These are phyloP conservation scores for Epichloe scottii DNA, from an alignment of 2,329 filamentous ascomycete species.

Conservation along the genomic window DNA sequence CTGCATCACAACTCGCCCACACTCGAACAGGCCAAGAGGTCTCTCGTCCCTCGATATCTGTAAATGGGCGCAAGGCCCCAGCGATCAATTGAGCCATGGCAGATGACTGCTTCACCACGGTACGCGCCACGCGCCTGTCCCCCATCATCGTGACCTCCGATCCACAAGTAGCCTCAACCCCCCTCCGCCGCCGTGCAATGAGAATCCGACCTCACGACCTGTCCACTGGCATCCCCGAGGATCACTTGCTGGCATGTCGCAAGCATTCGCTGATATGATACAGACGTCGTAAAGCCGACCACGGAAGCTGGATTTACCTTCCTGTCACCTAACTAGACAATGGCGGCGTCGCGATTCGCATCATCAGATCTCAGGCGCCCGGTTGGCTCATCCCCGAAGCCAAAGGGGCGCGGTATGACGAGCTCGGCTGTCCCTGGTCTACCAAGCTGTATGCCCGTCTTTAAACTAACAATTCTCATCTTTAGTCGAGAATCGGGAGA, in stretches of 20 bases:
- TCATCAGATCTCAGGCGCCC: constrained; percentile 36
- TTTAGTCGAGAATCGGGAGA: constrained; percentile 65
- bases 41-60: constrained; percentile 8
- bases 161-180: background rate
- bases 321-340: constrained; percentile 21
- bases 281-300: constrained; percentile 32
- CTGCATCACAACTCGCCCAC: background rate
- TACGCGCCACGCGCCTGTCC: constrained; percentile 17
- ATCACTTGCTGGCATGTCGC: background rate
- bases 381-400: constrained; percentile 40
- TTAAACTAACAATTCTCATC: constrained; percentile 1
- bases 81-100: constrained; percentile 35
- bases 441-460: background rate
- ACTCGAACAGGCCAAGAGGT: background rate
- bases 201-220: background rate
- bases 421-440: background rate
- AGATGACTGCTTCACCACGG: constrained; percentile 31
- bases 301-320: constrained; percentile 18
- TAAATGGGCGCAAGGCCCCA: constrained; percentile 32
- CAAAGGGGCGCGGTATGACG: constrained; percentile 41
- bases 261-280: constrained; percentile 1
- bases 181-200: background rate
- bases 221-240: background rate
- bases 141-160: background rate
- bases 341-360: constrained; percentile 35